Evolutionary conservation across 2,329 filamentous ascomycete genomes (phyloP), one percentile per base, ranked within the genome.

Genomic region (Epichloe sibirici): DNA sequence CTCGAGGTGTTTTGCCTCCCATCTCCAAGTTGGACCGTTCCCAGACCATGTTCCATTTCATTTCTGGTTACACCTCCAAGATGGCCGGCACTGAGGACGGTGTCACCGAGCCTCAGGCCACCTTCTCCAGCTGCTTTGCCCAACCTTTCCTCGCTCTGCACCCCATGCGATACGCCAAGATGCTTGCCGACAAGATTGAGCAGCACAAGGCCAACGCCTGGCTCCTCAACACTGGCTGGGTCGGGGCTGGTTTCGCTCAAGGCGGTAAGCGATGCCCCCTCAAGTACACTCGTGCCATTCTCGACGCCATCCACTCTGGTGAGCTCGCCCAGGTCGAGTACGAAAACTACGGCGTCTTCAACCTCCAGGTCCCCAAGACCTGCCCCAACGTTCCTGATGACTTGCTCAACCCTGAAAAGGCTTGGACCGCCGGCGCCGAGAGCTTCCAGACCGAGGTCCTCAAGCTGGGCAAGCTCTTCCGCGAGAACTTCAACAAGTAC

Each of bases 21-120:
- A 97, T 98, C 74, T 96, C 90, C 65, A 97, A 97, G 80, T 86
- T 98, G 69, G 83, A 86, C 77, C 82, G 86, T 59, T 83, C 88
- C 65, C 93, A 97, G 77, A 95, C 90, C 71, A 97, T 98, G 91
- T 98, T 97, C 85, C 93, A 98, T 81, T 98, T 98, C 83, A 98
- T 98, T 74, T 95, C 88, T 17, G 93, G 93, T 63, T 98, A 98
- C 81, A 98, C 93, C 58, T 97, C 91, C 68, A 98, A 98, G 85
- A 98, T 98, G 93, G 93, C 93, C 59, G 93, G 93, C 66, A 98
- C 93, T 37, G 93, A 98, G 76, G 89, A 96, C 60, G 93, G 93
- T 66, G 83, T 98, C 59, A 94, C 88, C 9, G 93, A 98, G 75
- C 93, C 93, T 59, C 89, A 97, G 74, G 93, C 93, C 25, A 98